phyloP scores from a whole-genome alignment of 2,329 filamentous ascomycete genomes.

The Cladophialophora immunda region DNA sequence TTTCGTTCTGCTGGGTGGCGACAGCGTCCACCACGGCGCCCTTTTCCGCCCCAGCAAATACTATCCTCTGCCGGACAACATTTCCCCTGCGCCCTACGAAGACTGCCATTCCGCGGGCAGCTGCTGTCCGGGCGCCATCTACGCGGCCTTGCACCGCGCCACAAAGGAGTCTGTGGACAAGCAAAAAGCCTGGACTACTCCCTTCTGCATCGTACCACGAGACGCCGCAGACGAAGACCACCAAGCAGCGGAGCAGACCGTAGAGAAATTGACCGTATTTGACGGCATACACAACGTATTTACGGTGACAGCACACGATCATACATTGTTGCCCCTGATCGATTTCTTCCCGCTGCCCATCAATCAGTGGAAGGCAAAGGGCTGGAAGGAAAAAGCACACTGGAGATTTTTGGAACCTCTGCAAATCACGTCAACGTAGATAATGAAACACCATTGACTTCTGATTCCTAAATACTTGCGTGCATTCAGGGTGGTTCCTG shows the following conservation, averaged over 20 bases:
- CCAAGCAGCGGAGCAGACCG: conserved; percentile 31
- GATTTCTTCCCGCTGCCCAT: conserved; percentile 40
- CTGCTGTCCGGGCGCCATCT: too few species aligned
- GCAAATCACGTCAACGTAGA: too few species aligned
- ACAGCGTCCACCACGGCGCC: conserved; percentile 31
- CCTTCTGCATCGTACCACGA: too few species aligned
- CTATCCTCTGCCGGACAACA: conserved; percentile 40
- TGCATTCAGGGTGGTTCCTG: too few species aligned
- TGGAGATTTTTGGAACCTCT: conserved; percentile 8
- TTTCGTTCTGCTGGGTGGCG: conserved; percentile 35
- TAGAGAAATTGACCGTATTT: conserved; percentile 39
- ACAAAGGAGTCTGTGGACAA: too few species aligned
- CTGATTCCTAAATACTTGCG: too few species aligned
- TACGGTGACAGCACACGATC: conserved; percentile 43
- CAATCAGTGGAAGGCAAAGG: conserved; percentile 29
- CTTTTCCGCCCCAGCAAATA: conserved; percentile 43
- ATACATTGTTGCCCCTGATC: conserved; percentile 36
- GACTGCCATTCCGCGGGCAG: neutral
- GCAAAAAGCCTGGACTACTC: too few species aligned
- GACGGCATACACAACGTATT: conserved; percentile 42
- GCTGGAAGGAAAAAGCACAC: conserved; percentile 34
- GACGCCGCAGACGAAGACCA: too few species aligned
- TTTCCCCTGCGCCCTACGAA: neutral
- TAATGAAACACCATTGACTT: too few species aligned
- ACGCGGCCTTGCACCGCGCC: too few species aligned